These are phyloP conservation scores for Coemansia erecta DNA, from an alignment of 192 early-diverging fungal genomes.

Conservation along the genomic window DNA sequence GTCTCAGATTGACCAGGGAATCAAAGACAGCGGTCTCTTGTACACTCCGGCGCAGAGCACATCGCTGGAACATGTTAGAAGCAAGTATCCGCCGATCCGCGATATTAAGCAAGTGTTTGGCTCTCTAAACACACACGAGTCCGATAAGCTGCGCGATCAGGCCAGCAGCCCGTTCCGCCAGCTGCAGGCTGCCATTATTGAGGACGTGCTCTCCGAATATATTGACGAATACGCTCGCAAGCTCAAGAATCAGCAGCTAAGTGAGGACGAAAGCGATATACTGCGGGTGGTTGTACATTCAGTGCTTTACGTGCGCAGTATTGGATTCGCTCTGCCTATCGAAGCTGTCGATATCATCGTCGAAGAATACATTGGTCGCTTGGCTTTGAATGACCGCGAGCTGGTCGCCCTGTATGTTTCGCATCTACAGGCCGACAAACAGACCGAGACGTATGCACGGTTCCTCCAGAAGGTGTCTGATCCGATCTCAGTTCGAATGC, in stretches of 20 bases:
- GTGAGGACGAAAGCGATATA: constrained; percentile 32
- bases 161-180: constrained; percentile 30
- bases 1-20: constrained; percentile 50
- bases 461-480: constrained; percentile 50
- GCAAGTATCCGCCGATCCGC: constrained; percentile 23
- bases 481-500: constrained; percentile 27
- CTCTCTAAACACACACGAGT: constrained; percentile 21
- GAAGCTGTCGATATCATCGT: constrained; percentile 55
- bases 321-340: constrained; percentile 51
- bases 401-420: constrained; percentile 58
- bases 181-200: constrained; percentile 33
- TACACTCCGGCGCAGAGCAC: constrained; percentile 33
- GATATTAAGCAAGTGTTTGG: constrained; percentile 30
- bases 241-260: constrained; percentile 4
- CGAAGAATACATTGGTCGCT: constrained; percentile 53
- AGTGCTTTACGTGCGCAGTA: constrained; percentile 60
- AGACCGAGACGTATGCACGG: constrained; percentile 54
- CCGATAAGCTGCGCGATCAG: constrained; percentile 14
- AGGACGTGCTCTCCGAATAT: constrained; percentile 21
- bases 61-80: constrained; percentile 30
- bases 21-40: constrained; percentile 15
- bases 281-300: constrained; percentile 71
- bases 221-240: constrained; percentile 15
- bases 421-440: constrained; percentile 45
- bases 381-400: constrained; percentile 31